phyloP scores from a whole-genome alignment of 495 filamentous ascomycete genomes.

The Talaromyces wortmannii region DNA sequence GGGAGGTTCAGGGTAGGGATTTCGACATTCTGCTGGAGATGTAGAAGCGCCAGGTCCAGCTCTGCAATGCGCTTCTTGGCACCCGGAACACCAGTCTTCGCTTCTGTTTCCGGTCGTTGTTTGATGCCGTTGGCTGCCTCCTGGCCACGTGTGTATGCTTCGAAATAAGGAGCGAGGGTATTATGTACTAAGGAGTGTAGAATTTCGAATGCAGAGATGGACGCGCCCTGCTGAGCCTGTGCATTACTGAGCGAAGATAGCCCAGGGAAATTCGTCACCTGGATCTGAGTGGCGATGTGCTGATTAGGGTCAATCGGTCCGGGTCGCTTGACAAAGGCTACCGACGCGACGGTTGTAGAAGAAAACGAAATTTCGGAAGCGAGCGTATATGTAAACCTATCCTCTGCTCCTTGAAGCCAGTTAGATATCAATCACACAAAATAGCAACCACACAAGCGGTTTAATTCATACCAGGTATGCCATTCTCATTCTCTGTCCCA shows the following conservation, averaged over 20 bases:
- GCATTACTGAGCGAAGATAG: conserved; percentile 56
- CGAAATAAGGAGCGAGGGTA: conserved; percentile 87
- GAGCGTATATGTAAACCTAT: conserved; percentile 65
- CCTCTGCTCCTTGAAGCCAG: conserved; percentile 13
- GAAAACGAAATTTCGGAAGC: conserved; percentile 75
- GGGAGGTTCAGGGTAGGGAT: conserved; percentile 84
- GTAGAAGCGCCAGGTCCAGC: conserved; percentile 77
- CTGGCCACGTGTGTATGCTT: conserved; percentile 84
- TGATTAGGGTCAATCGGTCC: conserved; percentile 73
- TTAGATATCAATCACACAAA: background rate
- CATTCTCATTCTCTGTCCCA: conserved; percentile 37
- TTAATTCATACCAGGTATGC: conserved; percentile 12
- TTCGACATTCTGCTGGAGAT: conserved; percentile 95
- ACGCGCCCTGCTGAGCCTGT: conserved; percentile 57
- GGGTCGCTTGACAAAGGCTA: conserved; percentile 85
- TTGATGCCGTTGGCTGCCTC: conserved; percentile 57
- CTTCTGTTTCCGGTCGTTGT: conserved; percentile 72
- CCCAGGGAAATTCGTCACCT: conserved; percentile 86
- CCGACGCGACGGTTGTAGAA: conserved; percentile 69
- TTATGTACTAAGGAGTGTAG: conserved; percentile 83
- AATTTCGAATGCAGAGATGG: conserved; percentile 82
- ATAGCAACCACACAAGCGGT: background rate
- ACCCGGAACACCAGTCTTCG: conserved; percentile 90
- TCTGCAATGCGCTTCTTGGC: conserved; percentile 95
- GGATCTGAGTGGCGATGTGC: conserved; percentile 77